Evolutionary conservation across 2,329 filamentous ascomycete genomes (phyloP), one percentile per base, ranked within the genome.

Genomic region (Plectosphaerella plurivora): DNA sequence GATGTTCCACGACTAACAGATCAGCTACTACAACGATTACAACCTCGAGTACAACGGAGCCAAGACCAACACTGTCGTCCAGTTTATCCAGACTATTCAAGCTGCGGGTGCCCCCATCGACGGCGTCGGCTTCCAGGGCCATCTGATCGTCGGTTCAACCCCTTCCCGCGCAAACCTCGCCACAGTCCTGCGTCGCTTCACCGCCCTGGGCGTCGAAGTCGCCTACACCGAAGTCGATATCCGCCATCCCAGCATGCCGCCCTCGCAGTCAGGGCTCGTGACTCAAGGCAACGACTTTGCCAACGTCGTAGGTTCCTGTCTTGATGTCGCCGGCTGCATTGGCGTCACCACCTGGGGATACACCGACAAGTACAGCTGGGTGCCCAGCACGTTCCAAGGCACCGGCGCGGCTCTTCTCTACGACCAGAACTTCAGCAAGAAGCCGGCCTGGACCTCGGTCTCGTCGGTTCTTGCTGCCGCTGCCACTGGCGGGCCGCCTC

Each of bases 281-380:
- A 69, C 72, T 22, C 81, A 85, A 65, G 73, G 72, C 1, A 59
- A 61, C n/a, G 85, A 88, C 64, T 88, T 86, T 60, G 67, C 76
- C n/a, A 74, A 76, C 41, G 75, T 82, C 20, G 73, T 76, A 55
- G 74, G 79, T 47, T 84, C 79, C 7, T 89, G 86, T 59, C 63
- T 86, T 35, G 68, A 75, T 20, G 70, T 83, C 47, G 54, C 71
- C 8, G 80, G 82, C 63, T 88, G 85, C 62, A 76, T 86, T 3
- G 83, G 84, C 48, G 79, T 88, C 55, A 88, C 84, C 1, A 80
- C 84, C 39, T 88, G 85, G 77, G 76, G 76, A 54, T 73, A 77
- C 12, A 67, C 72, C 2, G 73, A 76, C 57, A 63, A 63, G 57
- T 65, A 70, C 57, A 64, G 60, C 57, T 71, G 68, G 68, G 60